These are phyloP conservation scores for Aciculoconidium aculeatum DNA, from an alignment of 805 yeast genomes.

Conservation along the genomic window DNA sequence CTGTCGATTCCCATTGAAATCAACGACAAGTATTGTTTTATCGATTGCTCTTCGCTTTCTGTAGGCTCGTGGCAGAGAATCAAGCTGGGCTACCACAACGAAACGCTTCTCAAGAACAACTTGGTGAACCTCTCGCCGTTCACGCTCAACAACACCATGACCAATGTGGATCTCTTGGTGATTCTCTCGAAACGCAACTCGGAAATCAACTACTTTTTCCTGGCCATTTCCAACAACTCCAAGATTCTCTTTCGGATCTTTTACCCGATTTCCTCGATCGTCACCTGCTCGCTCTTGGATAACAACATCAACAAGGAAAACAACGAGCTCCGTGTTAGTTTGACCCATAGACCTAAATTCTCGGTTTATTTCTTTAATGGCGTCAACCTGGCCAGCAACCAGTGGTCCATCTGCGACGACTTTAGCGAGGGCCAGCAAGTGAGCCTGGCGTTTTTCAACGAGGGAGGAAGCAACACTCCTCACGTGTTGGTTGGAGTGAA, in stretches of 20 bases:
- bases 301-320: constrained; percentile 36
- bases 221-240: constrained; percentile 62
- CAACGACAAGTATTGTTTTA: constrained; percentile 62
- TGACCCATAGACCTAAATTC: constrained; percentile 65
- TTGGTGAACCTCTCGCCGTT: constrained; percentile 62
- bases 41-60: constrained; percentile 61
- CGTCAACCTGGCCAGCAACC: constrained; percentile 47
- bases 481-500: constrained; percentile 60
- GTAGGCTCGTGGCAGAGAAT: constrained; percentile 82
- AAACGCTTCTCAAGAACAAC: constrained; percentile 37
- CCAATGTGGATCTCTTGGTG: constrained; percentile 64
- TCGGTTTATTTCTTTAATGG: constrained; percentile 68
- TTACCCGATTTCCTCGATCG: constrained; percentile 58
- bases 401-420: constrained; percentile 80
- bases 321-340: constrained; percentile 44
- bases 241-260: constrained; percentile 69
- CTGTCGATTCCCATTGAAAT: constrained; percentile 41
- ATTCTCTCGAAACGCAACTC: constrained; percentile 62
- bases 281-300: constrained; percentile 51
- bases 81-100: constrained; percentile 51
- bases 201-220: constrained; percentile 74
- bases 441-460: constrained; percentile 53
- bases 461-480: constrained; percentile 58
- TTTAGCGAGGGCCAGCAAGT: constrained; percentile 83
- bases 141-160: constrained; percentile 58